Base-by-base conservation (phyloP, 371 early-diverging fungal genomes). In the Aphelidium insulamus region DNA sequence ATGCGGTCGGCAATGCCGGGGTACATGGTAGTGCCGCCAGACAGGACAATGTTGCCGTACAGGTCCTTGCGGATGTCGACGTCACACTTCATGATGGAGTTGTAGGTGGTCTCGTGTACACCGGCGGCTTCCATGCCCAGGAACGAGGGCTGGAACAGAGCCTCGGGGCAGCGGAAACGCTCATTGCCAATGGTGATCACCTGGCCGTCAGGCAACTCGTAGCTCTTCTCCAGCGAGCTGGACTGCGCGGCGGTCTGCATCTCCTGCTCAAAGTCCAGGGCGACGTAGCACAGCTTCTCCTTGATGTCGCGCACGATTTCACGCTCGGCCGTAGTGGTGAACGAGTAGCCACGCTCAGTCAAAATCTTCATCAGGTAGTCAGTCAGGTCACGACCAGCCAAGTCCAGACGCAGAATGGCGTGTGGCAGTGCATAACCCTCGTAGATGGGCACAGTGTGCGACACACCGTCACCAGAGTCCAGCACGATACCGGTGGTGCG, bases 241-340 rank as follows among this genome's bases (percentile, higher is more conserved):
- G 91, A 85, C 46, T 70, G 72, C 44, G 72, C 74, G 41, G 88
- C 82, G 51, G 95, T 92, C 52, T 79, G 73, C 74, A 91, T 76
- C 59, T 99, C 99, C 55, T 90, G 84, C 50, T 94, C 95, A 55
- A 82, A 97, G 72, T 97, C 91, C 38, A 84, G 59, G 41, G 98
- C 91, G 46, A 97, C 87, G 60, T 98, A 98, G 68, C 97, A 95
- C 37, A 95, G 79, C 77, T 97, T 97, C 61, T 98, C 99, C 72
- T 99, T 99, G 64, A 97, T 95, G 57, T 97, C 97, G 59, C 99
- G 90, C 41, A 95, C 97, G 48, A 97, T 98, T 81, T 98, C 99
- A 57, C 86, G 82, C 57, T 98, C 99, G 43, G 99, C 98, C 30
- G 98, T 83, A 52, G 98, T 98, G 51, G 83, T 82, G 72, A 98